Evolutionary conservation across 176 grass and related monocot species (phyloP).

Genomic region (Tillandsia fasciculata): DNA sequence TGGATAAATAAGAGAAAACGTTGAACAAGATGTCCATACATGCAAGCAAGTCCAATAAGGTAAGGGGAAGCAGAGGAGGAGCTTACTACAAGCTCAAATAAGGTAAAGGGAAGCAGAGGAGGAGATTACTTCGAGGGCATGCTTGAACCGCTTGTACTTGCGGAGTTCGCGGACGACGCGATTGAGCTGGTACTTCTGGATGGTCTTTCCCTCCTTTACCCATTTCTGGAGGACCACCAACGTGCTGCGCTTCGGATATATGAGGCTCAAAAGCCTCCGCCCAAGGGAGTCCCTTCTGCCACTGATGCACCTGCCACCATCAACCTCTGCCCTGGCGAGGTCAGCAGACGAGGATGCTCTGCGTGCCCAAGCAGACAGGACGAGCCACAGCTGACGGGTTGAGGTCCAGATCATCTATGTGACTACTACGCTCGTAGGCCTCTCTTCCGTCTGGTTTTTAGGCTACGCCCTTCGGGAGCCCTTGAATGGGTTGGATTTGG

Average conservation of each 20-base stretch:
- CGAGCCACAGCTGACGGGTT: neutral
- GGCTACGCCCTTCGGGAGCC: too few species aligned
- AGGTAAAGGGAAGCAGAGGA: neutral
- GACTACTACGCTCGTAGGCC: too few species aligned
- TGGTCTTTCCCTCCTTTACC: slow-evolving; percentile 48
- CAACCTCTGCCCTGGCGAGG: neutral
- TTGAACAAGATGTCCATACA: neutral
- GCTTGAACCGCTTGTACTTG: slow-evolving; percentile 70
- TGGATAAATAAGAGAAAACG: too few species aligned
- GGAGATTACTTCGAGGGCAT: slow-evolving; percentile 58
- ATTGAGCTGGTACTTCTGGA: slow-evolving; percentile 90
- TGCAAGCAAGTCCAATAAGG: neutral
- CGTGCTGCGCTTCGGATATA: slow-evolving; percentile 59
- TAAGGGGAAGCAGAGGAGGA: neutral
- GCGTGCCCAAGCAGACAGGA: neutral
- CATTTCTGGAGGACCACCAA: slow-evolving; percentile 58
- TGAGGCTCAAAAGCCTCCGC: slow-evolving; percentile 49
- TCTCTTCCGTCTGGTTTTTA: too few species aligned
- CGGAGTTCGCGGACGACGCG: slow-evolving; percentile 75
- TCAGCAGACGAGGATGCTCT: neutral
- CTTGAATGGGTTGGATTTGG: too few species aligned
- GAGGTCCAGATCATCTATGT: neutral
- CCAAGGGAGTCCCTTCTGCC: slow-evolving; percentile 36
- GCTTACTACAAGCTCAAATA: neutral
- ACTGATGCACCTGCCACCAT: neutral